These are phyloP conservation scores for Ceratobasidium sp. DNA, from an alignment of 1,284 basidiomycete genomes.

Conservation along the genomic window DNA sequence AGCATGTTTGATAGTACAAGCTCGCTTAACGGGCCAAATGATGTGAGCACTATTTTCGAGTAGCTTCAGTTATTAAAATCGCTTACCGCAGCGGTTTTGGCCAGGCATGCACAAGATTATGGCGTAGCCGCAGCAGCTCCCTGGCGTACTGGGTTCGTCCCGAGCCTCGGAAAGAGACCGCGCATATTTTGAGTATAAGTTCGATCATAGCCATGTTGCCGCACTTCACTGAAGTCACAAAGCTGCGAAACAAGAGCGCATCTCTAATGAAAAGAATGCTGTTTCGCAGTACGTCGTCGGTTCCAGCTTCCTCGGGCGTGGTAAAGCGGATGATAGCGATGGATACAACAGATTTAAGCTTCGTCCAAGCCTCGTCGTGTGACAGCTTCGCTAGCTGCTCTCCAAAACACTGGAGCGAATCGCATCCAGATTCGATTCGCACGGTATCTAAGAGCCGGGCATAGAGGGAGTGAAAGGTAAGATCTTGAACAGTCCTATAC, in stretches of 20 bases:
- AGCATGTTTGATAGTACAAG: conserved; percentile 5
- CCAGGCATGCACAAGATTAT: conserved; percentile 27
- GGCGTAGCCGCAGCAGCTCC: conserved; percentile 5
- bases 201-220: conserved; percentile 12
- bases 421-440: conserved; percentile 4
- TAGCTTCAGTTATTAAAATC: background rate
- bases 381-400: background rate
- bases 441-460: conserved; percentile 1
- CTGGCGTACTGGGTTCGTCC: conserved; percentile 7
- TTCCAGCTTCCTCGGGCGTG: conserved; percentile 2
- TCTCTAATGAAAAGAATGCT: conserved; percentile 11
- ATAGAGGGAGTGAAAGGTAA: conserved; percentile 26
- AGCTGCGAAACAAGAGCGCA: conserved; percentile 15
- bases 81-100: conserved; percentile 18
- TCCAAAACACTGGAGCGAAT: background rate
- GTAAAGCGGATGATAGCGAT: background rate
- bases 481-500: conserved; percentile 12
- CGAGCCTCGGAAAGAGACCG: background rate
- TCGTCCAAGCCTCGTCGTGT: conserved; percentile 12
- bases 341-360: background rate
- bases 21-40: background rate
- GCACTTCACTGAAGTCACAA: conserved; percentile 19
- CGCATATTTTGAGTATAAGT: conserved; percentile 3
- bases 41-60: background rate
- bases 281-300: conserved; percentile 6